Evolutionary conservation across 2,329 filamentous ascomycete species (phyloP), one percentile per base, ranked within the genome.

Genomic region (Beauveria medogensis): DNA sequence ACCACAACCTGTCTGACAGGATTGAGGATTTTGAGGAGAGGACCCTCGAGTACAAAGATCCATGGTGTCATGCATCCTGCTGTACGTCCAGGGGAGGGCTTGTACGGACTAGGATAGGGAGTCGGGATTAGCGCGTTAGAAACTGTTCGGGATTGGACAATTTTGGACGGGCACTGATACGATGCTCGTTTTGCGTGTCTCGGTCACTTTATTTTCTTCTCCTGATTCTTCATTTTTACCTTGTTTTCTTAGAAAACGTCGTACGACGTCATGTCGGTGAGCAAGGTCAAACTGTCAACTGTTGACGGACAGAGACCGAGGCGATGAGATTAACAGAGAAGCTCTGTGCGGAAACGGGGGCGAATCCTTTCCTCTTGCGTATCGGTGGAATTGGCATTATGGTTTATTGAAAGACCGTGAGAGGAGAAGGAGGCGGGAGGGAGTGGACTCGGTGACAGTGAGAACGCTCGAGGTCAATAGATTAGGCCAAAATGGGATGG

Each of bases 341-440:
- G 51, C 51, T 54, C 53, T 43, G 53, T 55, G 53, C 53, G 43
- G 18, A 55, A 26, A 22, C 26, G 53, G 53, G 53, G 53, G 53
- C 40, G 40, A 34, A 55, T 55, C 53, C 9, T 55, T 55, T 22
- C 53, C 53, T 30, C 12, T 43, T 44, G 53, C 52, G 53, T 44
- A 37, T 24, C 16, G 7, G 37, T 28, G 52, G 52, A 12, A 43
- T 10, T 54, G 22, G 52, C 37, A n/a, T 28, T 40, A 20, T 30
- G 24, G 18, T 52, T 34, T n/a, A 40, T 52, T 16, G 28, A 40
- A 14, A 26, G 41, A 8, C 41, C n/a, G 34, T 34, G 22, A 46
- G 44, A 22, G n/a, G 46, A 26, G 12, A 22, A 47, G 24, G 46
- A 37, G 48, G 28, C 28, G 48, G 20, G 8, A 18, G 26, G 20